Percentiles rank a stretch among this genome's conserved stretches.
Evolutionary conservation across 1,139 yeast species (phyloP).

Genomic region (Saccharomycopsis hybrid): DNA sequence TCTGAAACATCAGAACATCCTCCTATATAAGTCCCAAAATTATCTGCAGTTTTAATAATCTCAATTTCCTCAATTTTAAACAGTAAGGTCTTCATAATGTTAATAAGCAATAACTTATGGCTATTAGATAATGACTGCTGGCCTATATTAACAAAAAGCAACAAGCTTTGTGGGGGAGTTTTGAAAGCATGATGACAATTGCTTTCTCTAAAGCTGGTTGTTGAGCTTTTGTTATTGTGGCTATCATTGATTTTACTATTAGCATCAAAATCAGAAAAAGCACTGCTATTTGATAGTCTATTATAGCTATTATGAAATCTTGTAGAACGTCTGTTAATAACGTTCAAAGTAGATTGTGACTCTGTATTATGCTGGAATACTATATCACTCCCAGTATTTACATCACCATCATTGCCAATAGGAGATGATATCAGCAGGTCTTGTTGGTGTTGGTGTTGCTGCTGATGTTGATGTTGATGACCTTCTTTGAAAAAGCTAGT

Average conservation of each 20-base stretch:
- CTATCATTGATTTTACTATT: too few relatives aligned
- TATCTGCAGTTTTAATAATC: conserved; percentile 5
- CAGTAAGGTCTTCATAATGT: conserved; percentile 13
- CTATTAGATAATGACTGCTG: too few relatives aligned
- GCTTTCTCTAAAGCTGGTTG: too few relatives aligned
- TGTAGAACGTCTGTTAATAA: neutral
- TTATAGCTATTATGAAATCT: too few relatives aligned
- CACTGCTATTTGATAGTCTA: too few relatives aligned
- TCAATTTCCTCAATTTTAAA: conserved; percentile 14
- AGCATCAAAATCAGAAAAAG: too few relatives aligned
- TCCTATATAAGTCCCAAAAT: conserved; percentile 6
- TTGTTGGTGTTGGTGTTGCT: neutral
- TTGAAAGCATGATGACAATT: too few relatives aligned
- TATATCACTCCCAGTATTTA: too few relatives aligned
- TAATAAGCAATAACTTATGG: conserved; percentile 8
- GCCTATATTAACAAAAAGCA: conserved; percentile 11
- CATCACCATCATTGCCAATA: neutral
- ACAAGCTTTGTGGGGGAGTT: conserved; percentile 7
- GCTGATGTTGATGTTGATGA: too few relatives aligned
- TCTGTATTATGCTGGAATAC: conserved; percentile 13
- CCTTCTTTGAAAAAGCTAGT: neutral
- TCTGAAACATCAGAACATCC: too few relatives aligned
- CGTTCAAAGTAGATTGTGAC: conserved; percentile 10
- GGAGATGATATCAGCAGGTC: too few relatives aligned
- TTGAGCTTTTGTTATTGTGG: too few relatives aligned